Conservation (phyloP, 176 grass and related monocot genomes). For the Calamus simplicifolius region DNA sequence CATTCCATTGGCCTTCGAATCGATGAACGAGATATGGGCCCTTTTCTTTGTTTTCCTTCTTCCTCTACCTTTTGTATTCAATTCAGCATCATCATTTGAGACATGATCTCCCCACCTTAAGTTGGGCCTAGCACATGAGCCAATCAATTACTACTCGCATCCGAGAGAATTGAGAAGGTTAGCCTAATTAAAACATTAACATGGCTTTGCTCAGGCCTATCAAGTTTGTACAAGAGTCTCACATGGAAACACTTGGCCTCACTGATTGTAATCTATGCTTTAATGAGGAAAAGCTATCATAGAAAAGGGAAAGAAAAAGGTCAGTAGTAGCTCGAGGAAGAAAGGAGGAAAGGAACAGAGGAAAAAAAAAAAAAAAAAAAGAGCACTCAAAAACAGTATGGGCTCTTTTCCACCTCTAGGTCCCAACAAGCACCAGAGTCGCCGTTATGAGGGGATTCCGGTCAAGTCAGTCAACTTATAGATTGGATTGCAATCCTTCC, state of each 20-base stretch:
- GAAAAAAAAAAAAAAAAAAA: neutral
- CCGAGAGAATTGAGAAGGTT: slow-evolving; percentile 10
- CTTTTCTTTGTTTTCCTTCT: too few relatives aligned
- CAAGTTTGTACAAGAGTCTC: neutral
- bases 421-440: neutral
- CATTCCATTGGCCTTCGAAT: too few relatives aligned
- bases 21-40: too few relatives aligned
- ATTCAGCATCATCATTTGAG: slow-evolving; percentile 36
- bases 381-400: neutral
- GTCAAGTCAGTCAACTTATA: slow-evolving; percentile 26
- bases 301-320: neutral
- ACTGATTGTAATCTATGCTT: neutral
- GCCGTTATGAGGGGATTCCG: slow-evolving; percentile 20
- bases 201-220: too few relatives aligned
- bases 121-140: slow-evolving; percentile 19
- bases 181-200: neutral
- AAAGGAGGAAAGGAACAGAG: neutral
- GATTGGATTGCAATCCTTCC: slow-evolving; percentile 3
- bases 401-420: neutral
- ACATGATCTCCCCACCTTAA: neutral
- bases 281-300: slow-evolving; percentile 10
- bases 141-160: slow-evolving; percentile 13
- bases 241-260: slow-evolving; percentile 11
- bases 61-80: too few relatives aligned
- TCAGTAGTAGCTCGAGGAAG: slow-evolving; percentile 8